phyloP scores from a whole-genome alignment of 768 basidiomycete species.

The Russula olivacea region DNA sequence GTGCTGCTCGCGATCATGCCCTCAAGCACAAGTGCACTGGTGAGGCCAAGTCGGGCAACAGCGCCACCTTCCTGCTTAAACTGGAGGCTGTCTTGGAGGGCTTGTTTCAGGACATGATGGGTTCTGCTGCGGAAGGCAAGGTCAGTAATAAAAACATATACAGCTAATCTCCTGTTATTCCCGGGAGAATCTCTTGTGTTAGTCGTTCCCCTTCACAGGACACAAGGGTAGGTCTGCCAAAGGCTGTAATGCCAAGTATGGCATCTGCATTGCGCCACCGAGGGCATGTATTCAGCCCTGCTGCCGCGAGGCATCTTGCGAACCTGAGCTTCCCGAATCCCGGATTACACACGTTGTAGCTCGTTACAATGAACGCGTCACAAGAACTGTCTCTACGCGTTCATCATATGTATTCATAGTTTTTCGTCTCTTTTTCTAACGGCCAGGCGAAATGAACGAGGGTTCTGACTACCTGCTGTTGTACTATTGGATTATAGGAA shows the following conservation, averaged over 20 bases:
- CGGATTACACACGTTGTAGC: slow-evolving; percentile 22
- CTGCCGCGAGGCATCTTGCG: slow-evolving; percentile 7
- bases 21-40: slow-evolving; percentile 58
- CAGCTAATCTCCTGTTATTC: slow-evolving; percentile 17
- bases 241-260: slow-evolving; percentile 9
- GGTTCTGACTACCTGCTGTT: slow-evolving; percentile 24
- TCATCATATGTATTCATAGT: slow-evolving; percentile 31
- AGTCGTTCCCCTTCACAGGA: slow-evolving; percentile 12
- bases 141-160: slow-evolving; percentile 53
- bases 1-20: slow-evolving; percentile 66
- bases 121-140: slow-evolving; percentile 69
- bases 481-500: slow-evolving; percentile 60
- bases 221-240: slow-evolving; percentile 18
- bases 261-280: slow-evolving; percentile 13
- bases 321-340: slow-evolving; percentile 16
- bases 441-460: slow-evolving; percentile 39
- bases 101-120: slow-evolving; percentile 78
- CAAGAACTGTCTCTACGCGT: slow-evolving; percentile 26
- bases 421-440: slow-evolving; percentile 30
- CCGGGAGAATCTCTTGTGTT: slow-evolving; percentile 19
- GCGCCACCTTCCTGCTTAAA: slow-evolving; percentile 81
- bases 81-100: slow-evolving; percentile 88
- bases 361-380: slow-evolving; percentile 23
- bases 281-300: slow-evolving; percentile 10
- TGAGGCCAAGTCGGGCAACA: slow-evolving; percentile 59